Conservation (phyloP, 2,329 filamentous ascomycete genomes). For the Dothideomycetes sp. region DNA sequence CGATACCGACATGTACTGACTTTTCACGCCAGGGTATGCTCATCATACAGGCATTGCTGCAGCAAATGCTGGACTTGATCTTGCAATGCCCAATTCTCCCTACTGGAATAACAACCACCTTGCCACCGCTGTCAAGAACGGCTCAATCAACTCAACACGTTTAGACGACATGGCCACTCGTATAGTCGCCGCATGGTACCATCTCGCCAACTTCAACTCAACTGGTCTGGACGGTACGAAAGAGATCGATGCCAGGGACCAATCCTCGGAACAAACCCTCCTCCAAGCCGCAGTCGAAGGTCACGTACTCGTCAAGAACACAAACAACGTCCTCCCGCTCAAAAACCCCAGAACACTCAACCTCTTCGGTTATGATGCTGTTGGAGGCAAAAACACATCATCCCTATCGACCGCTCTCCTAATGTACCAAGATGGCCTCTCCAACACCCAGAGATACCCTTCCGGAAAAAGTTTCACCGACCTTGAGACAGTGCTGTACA, state of each 20-base stretch:
- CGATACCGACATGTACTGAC: background rate
- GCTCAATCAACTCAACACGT: conserved; percentile 22
- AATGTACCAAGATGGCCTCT: background rate
- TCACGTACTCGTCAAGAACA: conserved; percentile 56
- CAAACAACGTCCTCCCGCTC: conserved; percentile 46
- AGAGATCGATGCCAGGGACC: conserved; percentile 47
- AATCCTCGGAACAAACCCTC: conserved; percentile 39
- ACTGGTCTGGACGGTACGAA: conserved; percentile 14
- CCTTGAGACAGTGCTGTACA: conserved; percentile 14
- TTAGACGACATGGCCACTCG: conserved; percentile 28
- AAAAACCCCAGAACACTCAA: conserved; percentile 33
- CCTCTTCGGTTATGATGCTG: conserved; percentile 26
- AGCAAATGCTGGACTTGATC: conserved; percentile 24
- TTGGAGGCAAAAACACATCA: conserved; percentile 12
- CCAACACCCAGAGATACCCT: conserved; percentile 6
- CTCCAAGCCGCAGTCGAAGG: conserved; percentile 52
- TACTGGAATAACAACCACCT: conserved; percentile 20
- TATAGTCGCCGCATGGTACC: conserved; percentile 23
- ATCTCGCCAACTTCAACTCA: conserved; percentile 15
- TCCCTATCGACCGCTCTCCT: background rate
- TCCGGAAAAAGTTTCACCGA: conserved; percentile 11
- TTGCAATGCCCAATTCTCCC: conserved; percentile 22
- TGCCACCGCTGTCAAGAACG: conserved; percentile 25
- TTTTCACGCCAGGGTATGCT: conserved; percentile 42
- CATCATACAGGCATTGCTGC: conserved; percentile 23